Percentiles rank a stretch among this genome's conserved stretches.
Conservation (phyloP, 257 asterid genomes). For the Rubia yunnanensis region DNA sequence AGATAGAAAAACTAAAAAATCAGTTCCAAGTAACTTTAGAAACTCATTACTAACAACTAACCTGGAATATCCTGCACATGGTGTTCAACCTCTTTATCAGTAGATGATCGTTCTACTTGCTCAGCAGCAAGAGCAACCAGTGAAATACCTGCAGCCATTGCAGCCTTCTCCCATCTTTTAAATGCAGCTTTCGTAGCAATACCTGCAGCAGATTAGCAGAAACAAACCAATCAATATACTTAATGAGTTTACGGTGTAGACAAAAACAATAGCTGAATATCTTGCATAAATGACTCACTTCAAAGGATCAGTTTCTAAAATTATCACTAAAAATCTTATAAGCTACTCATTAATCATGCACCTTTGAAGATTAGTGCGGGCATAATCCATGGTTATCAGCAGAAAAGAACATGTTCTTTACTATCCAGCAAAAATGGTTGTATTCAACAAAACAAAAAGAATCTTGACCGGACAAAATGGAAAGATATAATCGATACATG, state of each 20-base stretch:
- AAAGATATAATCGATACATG: no score
- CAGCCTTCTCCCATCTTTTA: conserved; percentile 99
- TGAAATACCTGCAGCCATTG: conserved; percentile 89
- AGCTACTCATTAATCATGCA: neutral
- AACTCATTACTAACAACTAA: conserved; percentile 17
- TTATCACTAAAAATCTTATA: neutral
- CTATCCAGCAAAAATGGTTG: no score
- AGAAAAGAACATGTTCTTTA: no score
- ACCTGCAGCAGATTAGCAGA: conserved; percentile 31
- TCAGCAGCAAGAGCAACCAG: conserved; percentile 99
- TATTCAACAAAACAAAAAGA: no score
- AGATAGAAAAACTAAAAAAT: conserved; percentile 10
- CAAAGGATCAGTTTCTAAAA: neutral
- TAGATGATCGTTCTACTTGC: conserved; percentile 76
- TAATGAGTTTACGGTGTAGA: neutral
- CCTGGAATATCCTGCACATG: conserved; percentile 46
- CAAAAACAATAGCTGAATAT: conserved; percentile 2
- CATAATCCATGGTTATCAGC: no score
- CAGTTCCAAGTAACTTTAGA: neutral
- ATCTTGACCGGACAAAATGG: no score
- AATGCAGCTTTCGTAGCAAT: conserved; percentile 71
- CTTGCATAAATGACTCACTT: neutral
- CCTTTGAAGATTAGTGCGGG: no score
- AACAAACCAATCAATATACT: conserved; percentile 2
- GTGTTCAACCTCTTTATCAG: conserved; percentile 48